phyloP scores from a whole-genome alignment of 1,284 basidiomycete species.

The Moniliella sp. region DNA sequence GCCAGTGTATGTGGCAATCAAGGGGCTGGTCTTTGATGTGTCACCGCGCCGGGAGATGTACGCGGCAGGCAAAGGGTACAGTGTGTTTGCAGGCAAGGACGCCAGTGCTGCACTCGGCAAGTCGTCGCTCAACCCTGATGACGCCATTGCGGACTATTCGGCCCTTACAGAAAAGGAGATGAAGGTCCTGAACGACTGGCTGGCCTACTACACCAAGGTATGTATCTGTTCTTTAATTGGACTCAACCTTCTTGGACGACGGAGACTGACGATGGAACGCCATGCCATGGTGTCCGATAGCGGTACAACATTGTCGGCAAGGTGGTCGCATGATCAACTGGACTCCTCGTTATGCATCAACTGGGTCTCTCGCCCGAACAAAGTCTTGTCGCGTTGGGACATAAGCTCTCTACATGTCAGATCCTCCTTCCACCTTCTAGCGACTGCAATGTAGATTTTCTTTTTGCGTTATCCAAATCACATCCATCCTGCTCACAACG shows the following conservation, averaged over 20 bases:
- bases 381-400: too few relatives aligned
- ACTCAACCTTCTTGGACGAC: not conserved
- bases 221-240: slow-evolving; percentile 1
- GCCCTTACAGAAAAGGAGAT: slow-evolving; percentile 50
- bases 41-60: slow-evolving; percentile 56
- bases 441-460: too few relatives aligned
- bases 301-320: slow-evolving; percentile 32
- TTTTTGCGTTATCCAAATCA: too few relatives aligned
- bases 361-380: too few relatives aligned
- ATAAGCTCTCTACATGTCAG: too few relatives aligned
- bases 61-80: slow-evolving; percentile 36
- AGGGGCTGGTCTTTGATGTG: slow-evolving; percentile 69
- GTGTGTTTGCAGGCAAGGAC: slow-evolving; percentile 62
- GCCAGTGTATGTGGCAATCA: slow-evolving; percentile 70
- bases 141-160: slow-evolving; percentile 73
- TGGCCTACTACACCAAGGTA: slow-evolving; percentile 28
- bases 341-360: too few relatives aligned
- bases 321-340: too few relatives aligned
- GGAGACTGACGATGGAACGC: not conserved
- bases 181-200: slow-evolving; percentile 47
- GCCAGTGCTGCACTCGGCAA: slow-evolving; percentile 39
- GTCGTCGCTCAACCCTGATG: slow-evolving; percentile 64
- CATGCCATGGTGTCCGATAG: too few relatives aligned
- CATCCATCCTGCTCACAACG: too few relatives aligned
- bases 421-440: too few relatives aligned